Base-by-base conservation (phyloP, 805 yeast species). In the Maudiozyma barnettii region DNA sequence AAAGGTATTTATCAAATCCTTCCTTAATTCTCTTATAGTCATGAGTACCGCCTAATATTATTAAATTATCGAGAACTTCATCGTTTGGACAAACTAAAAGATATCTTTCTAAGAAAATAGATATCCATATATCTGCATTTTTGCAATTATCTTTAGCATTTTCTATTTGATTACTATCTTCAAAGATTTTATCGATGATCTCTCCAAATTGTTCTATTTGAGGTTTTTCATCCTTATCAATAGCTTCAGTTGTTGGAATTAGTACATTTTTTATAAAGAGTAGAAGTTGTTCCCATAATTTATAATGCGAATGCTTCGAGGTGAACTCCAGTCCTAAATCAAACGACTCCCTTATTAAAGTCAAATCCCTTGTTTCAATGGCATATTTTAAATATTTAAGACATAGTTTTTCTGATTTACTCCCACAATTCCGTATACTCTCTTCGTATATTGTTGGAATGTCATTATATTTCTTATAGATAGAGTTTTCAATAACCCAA, bases 301-400 rank as follows among this genome's bases (percentile, higher is more conserved):
- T 51, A 6, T 49, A 45, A 43, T 61, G 68, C 2, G 44, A 36
- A 2, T 51, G 55, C 33, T 46, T 44, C 7, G 47, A 26, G 8
- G 56, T 20, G 22, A 22, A 40, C 21, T 47, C 46, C 20, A 64
- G 44, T 4, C 56, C 48, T 16, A 48, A 56, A 54, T 52, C 61
- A 48, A 46, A 63, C 43, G 35, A 74, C 66, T 20, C 46, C 48
- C 45, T 51, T 47, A 52, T 59, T 41, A 45, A 63, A 64, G 9
- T 60, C 64, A 57, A 63, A 64, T 45, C 65, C 63, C 18, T 65
- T 50, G 35, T 73, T 49, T 51, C 64, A 64, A 36, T 60, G 51
- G 78, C 78, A 61, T 72, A 77, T 19, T 65, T 54, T 40, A 82
- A 64, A 48, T 78, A 84, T 50, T 73, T 57, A 1, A 71, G 65